phyloP scores from a whole-genome alignment of 768 basidiomycete genomes.

The Amanita exitialis region DNA sequence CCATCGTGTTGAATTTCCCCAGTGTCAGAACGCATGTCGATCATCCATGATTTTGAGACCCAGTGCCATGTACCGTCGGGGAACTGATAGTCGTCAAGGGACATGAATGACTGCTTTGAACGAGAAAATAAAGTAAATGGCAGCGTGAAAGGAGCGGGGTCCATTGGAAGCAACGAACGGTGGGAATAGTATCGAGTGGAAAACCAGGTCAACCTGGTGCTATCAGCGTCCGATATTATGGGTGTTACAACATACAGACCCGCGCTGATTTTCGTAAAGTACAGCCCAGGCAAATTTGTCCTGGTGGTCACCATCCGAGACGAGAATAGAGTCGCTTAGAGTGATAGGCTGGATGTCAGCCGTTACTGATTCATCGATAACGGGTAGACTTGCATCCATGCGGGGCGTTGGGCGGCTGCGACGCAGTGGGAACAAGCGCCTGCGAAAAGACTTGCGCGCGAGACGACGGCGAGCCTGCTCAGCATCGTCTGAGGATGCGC shows the following conservation, averaged over 20 bases:
- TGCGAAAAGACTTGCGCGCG: slow-evolving; percentile 18
- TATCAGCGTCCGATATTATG: neutral
- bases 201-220: slow-evolving; percentile 49
- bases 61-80: slow-evolving; percentile 78
- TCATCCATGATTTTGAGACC: slow-evolving; percentile 78
- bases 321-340: slow-evolving; percentile 18
- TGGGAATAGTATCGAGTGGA: slow-evolving; percentile 66
- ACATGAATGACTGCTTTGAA: slow-evolving; percentile 41
- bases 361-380: neutral
- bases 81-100: slow-evolving; percentile 55
- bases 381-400: neutral
- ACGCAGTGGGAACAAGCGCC: slow-evolving; percentile 20
- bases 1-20: slow-evolving; percentile 76
- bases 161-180: slow-evolving; percentile 56
- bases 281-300: slow-evolving; percentile 70
- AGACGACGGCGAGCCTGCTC: slow-evolving; percentile 40
- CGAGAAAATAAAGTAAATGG: slow-evolving; percentile 32
- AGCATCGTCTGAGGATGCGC: slow-evolving; percentile 30
- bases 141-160: slow-evolving; percentile 67
- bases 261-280: slow-evolving; percentile 77
- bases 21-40: slow-evolving; percentile 73
- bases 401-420: slow-evolving; percentile 6
- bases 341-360: slow-evolving; percentile 15
- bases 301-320: slow-evolving; percentile 19
- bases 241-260: slow-evolving; percentile 23